Base-by-base conservation (phyloP, 495 filamentous ascomycete species). In the Poronia punctata region DNA sequence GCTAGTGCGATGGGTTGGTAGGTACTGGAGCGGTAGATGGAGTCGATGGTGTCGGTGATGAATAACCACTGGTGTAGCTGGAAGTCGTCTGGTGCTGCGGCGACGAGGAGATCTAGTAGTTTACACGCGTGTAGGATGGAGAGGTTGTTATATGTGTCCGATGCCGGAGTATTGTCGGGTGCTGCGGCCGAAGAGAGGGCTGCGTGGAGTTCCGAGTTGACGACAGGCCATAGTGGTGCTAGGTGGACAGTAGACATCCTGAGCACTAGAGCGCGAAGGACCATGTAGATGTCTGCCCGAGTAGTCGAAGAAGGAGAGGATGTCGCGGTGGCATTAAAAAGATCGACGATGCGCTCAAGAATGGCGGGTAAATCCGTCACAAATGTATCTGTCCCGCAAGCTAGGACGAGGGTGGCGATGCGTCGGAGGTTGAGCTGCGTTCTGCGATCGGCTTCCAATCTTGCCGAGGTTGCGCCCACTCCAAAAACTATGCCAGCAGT, bases 401-500 rank as follows among this genome's bases (percentile, higher is more conserved):
- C 83, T 12, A 95, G 67, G 20, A 95, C 62, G 18, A 96, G 66
- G 16, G 84, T 65, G 15, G 87, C 78, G 37, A 93, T 78, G 37
- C 92, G 76, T 7, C 88, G 83, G 9, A 99, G 78, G 56, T 88
- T 95, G 24, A 95, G 76, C 54, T 96, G 90, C 6, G 88, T 84
- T 60, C 83, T 92, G 35, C 88, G 83, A 61, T 99, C 92, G 7
- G 92, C 88, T 65, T 99, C 92, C 29, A 88, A 68, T 43, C 92
- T 74, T n/a, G 92, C 92, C 16, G 89, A 90, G 23, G 84, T 89
- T 5, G 92, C 93, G 35, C 92, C 92, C 4, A 99, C 92, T 16
- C 92, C 92, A 47, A 99, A 99, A 59, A 99, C 87, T 40, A 97
- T 94, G 11, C 92, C 93, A 0, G 92, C 93, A n/a, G 92, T 84